Conservation (phyloP, 2,329 filamentous ascomycete genomes). For the Clarireedia sp. region DNA sequence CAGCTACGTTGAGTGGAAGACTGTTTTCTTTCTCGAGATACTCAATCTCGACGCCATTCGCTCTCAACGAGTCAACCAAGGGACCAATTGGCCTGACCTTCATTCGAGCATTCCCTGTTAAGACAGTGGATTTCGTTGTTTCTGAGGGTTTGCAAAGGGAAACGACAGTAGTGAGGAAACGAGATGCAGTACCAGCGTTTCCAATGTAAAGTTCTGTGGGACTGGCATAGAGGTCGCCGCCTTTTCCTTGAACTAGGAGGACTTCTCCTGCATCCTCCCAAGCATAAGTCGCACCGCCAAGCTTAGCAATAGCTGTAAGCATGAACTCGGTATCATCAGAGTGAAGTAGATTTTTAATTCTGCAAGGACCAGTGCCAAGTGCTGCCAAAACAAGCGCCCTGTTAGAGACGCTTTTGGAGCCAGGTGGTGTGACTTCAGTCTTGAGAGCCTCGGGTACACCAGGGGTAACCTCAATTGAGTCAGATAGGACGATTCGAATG, state of each 20-base stretch:
- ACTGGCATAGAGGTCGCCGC: conserved; percentile 74
- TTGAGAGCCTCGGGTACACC: conserved; percentile 58
- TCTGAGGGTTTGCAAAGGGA: conserved; percentile 65
- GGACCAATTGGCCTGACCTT: conserved; percentile 90
- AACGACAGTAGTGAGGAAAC: conserved; percentile 88
- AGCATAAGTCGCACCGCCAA: conserved; percentile 79
- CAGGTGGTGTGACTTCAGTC: conserved; percentile 77
- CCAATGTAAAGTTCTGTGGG: conserved; percentile 78
- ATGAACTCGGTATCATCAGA: conserved; percentile 97
- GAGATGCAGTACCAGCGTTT: conserved; percentile 91
- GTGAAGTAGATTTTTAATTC: conserved; percentile 85
- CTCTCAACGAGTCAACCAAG: conserved; percentile 79
- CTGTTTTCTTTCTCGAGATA: conserved; percentile 80
- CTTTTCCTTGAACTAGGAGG: conserved; percentile 80
- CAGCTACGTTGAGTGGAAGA: conserved; percentile 74
- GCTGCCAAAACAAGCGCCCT: conserved; percentile 89
- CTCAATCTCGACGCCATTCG: conserved; percentile 79
- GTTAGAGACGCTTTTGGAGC: conserved; percentile 97
- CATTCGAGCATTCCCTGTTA: conserved; percentile 95
- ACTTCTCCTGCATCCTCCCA: conserved; percentile 96
- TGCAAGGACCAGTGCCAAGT: conserved; percentile 75
- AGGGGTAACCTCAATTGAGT: conserved; percentile 65
- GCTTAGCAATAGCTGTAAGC: conserved; percentile 79
- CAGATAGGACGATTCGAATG: conserved; percentile 75
- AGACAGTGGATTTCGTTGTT: conserved; percentile 57